Base-by-base conservation (phyloP, 1,284 basidiomycete species). In the Rhodotorula sp. region DNA sequence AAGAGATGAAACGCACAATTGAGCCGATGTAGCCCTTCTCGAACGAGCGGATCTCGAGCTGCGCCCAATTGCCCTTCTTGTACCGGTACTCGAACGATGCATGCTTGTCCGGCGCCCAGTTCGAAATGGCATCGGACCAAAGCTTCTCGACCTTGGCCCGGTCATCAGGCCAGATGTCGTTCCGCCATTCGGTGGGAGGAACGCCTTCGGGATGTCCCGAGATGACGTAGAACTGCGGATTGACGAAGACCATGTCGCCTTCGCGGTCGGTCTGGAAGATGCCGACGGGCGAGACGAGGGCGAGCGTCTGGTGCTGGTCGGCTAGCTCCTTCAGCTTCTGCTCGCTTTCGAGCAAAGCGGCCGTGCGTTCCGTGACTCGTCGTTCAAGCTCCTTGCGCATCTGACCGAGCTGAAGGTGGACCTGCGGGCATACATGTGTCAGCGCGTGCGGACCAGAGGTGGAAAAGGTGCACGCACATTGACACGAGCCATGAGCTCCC, bases 371-470 rank as follows among this genome's bases (percentile, higher is more conserved):
- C 7, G 62, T 57, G 24, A 78, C 77, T 34, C 74, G 65, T 4
- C 68, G 67, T 37, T 78, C 77, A 18, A 77, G 68, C 53, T 77
- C 72, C 46, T 57, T 64, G 20, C 77, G 73, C 71, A 78, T 77
- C 37, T 67, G 62, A 13, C 72, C 74, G 28, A 78, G 67, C 59
- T 78, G 77, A 1, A 78, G 66, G 61, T 78, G 77, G 40, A 44
- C 40, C 40, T 44, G 40, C 40, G 40, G 10, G 40, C 40, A 18
- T 13, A 18, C 40, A 7, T 6, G 40, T 4, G 5, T 44, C 40
- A 44, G 16, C 10, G 4, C 7, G 13, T 11, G 10, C 40, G 40
- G 16, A 44, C 3, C 7, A 44, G 40, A 18, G 13, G 40, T n/a
- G 40, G 34, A 5, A 44, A 18, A 44, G 40, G 40, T 15, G 40